Conservation (phyloP, 305 asterid genomes). For the Fraxinus floribunda region DNA sequence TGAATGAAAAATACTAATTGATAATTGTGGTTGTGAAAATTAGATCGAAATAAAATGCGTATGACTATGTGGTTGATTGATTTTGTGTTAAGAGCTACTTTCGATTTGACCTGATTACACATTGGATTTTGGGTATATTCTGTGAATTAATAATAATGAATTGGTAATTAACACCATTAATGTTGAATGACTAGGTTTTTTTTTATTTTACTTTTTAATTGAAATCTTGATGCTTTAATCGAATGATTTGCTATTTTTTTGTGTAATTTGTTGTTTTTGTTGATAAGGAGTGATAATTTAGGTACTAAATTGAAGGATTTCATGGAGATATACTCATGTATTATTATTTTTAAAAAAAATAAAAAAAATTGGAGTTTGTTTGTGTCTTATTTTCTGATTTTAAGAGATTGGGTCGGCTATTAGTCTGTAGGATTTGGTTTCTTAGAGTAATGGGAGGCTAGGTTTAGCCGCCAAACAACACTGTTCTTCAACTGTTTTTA, state of each 20-base stretch:
- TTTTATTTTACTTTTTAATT: not conserved
- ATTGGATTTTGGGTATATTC: slow-evolving; percentile 16
- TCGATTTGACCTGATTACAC: slow-evolving; percentile 43
- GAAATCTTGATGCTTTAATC: slow-evolving; percentile 15
- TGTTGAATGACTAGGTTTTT: not conserved
- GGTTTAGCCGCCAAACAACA: slow-evolving; percentile 11
- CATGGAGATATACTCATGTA: not conserved
- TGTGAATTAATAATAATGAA: slow-evolving; percentile 19
- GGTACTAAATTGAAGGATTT: slow-evolving; percentile 18
- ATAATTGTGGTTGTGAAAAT: slow-evolving; percentile 26
- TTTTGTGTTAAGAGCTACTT: slow-evolving; percentile 25
- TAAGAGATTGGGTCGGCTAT: not conserved
- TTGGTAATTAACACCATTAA: slow-evolving; percentile 10
- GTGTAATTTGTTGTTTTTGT: not conserved
- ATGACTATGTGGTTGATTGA: slow-evolving; percentile 31
- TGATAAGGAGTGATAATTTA: slow-evolving; percentile 29
- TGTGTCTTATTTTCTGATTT: not conserved
- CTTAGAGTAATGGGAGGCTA: slow-evolving; percentile 25
- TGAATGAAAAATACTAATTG: not conserved
- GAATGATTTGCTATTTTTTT: not conserved
- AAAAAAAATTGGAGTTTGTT: not conserved
- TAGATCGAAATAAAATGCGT: slow-evolving; percentile 46
- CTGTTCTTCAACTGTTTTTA: not conserved
- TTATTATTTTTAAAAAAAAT: not conserved
- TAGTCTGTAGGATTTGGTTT: slow-evolving; percentile 11